A percentile compares a stretch with the other conserved stretches of the same genome.
These are phyloP conservation scores for Trypanosoma caninum DNA, from an alignment of 208 protist genomes.

Conservation along the genomic window DNA sequence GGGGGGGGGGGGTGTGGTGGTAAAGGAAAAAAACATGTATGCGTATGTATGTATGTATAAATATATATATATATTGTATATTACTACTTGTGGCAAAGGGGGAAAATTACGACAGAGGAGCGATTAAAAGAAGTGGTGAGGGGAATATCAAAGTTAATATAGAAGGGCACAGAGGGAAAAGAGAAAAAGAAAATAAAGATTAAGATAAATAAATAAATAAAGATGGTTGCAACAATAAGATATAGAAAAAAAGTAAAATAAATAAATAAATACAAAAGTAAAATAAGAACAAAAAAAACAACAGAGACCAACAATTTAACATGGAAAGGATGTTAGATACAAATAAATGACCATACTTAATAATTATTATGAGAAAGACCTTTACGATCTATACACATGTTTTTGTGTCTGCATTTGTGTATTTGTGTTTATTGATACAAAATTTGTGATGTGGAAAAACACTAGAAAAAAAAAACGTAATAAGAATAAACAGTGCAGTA, in stretches of 20 bases:
- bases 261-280: neutral
- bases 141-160: neutral
- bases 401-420: neutral
- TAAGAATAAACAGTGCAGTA: neutral
- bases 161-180: neutral
- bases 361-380: too few relatives aligned
- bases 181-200: neutral
- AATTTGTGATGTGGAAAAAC: too few relatives aligned
- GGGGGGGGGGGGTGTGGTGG: neutral
- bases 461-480: constrained; percentile 1
- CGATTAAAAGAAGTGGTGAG: neutral
- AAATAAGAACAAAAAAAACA: constrained; percentile 4
- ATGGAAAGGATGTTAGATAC: neutral
- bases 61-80: neutral
- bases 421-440: neutral
- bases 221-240: neutral
- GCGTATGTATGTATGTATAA: neutral
- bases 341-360: too few relatives aligned
- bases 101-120: too few relatives aligned
- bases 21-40: neutral
- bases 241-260: neutral
- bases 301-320: neutral
- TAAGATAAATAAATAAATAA: neutral
- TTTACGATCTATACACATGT: neutral
- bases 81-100: neutral